Conservation (phyloP, 2,329 filamentous ascomycete genomes). For the Celoporthe dispersa region DNA sequence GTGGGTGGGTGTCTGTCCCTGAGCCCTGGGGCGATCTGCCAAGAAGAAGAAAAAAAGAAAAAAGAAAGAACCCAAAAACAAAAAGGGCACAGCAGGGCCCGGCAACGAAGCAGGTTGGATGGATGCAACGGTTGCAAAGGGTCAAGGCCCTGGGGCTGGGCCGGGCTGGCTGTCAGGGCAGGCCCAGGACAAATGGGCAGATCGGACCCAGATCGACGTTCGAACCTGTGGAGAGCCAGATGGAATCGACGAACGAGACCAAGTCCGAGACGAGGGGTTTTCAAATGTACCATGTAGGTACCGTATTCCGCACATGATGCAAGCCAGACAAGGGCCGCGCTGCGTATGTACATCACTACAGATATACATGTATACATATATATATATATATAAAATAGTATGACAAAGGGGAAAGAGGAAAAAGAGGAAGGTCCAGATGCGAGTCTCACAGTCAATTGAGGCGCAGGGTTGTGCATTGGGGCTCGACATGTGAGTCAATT, state of each 20-base stretch:
- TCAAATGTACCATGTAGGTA: background rate
- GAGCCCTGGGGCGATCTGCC: background rate
- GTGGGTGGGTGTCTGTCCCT: background rate
- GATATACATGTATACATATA: background rate
- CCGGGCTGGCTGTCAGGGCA: slow-evolving; percentile 8
- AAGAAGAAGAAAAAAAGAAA: too few relatives aligned
- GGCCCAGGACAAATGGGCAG: slow-evolving; percentile 11
- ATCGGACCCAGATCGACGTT: slow-evolving; percentile 21
- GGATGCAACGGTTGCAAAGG: slow-evolving; percentile 7
- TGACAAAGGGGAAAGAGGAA: background rate
- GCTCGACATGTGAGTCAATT: slow-evolving; percentile 5
- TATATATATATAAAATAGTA: background rate
- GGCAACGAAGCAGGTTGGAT: background rate
- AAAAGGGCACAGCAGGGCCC: background rate
- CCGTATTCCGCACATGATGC: slow-evolving; percentile 4
- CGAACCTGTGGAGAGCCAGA: slow-evolving; percentile 23
- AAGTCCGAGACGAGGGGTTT: slow-evolving; percentile 12
- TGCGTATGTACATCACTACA: background rate
- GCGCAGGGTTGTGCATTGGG: background rate
- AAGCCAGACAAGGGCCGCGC: background rate
- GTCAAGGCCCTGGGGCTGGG: slow-evolving; percentile 3
- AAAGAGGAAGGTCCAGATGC: background rate
- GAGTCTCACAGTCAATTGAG: background rate
- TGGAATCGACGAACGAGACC: slow-evolving; percentile 6
- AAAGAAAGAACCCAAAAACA: background rate